Evolutionary conservation across 306 rosid genomes (phyloP), one percentile per base, ranked within the genome.

Genomic region (Quercus ilex): DNA sequence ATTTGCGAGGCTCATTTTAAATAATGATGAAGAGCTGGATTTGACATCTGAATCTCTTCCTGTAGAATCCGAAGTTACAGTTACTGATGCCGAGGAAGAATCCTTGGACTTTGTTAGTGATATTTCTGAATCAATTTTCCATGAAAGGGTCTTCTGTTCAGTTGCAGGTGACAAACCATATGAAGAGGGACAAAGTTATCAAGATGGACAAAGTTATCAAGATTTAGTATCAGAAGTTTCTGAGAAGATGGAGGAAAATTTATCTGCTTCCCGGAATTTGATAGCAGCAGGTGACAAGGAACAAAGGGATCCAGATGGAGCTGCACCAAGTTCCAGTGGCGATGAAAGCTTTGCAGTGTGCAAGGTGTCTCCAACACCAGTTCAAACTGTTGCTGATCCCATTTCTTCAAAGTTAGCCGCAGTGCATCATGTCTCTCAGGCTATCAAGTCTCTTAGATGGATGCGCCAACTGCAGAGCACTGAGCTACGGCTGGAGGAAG

Each of bases 391-490:
- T 74, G 87, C 97, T 71, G 99, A 91, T 88, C 99, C 97, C 79
- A 89, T 94, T 80, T 94, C 97, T 69, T 88, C 97, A 11, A 94
- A 91, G 86, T 85, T 94, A 59, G 97, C 97, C 62, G 99, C 99
- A 20, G 91, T 94, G 72, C 99, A 94, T 87, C 99, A 94, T 84
- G 95, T 94, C 84, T 94, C 97, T 75, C 99, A 91, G 86, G 99
- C 99, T 71, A 94, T 94, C 70, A 94, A 94, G 86, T 94, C 99
- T 83, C 89, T 94, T 69, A 86, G 97, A 84, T 90, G 93, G 97
- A 90, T 90, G 95, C 94, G 97, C 75, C 93, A 91, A 86, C 89
- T 91, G 78, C 99, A 92, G 79, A 87, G 89, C 81, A 59, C 86
- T 71, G 97, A 94, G 79, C 80, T 90, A 23, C 88, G 85, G 83